Evolutionary conservation across 2,329 filamentous ascomycete species (phyloP).

Genomic region (Pseudocercospora eumusae): DNA sequence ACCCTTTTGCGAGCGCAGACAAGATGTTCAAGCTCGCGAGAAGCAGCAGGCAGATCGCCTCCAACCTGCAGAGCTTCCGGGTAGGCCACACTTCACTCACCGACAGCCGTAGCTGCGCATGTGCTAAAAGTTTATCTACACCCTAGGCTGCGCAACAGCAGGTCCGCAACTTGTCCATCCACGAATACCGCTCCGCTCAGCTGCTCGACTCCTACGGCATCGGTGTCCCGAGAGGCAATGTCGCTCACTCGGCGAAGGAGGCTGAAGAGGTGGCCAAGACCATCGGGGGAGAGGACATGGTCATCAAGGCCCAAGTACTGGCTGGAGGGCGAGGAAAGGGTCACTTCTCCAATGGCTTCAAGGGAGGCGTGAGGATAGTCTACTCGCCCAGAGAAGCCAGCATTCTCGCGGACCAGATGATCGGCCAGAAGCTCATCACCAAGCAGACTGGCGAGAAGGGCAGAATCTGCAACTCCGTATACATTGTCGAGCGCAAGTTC

Average conservation of each 20-base stretch:
- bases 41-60: constrained; percentile 71
- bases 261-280: constrained; percentile 88
- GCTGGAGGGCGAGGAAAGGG: constrained; percentile 98
- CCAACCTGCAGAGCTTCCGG: constrained; percentile 75
- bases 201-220: constrained; percentile 90
- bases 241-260: constrained; percentile 80
- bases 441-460: constrained; percentile 96
- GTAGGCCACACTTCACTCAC: constrained; percentile 47
- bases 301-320: constrained; percentile 99
- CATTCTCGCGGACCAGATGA: constrained; percentile 99
- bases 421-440: constrained; percentile 98
- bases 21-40: constrained; percentile 85
- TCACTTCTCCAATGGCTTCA: constrained; percentile 95
- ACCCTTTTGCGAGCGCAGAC: neutral
- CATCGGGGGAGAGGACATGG: constrained; percentile 91
- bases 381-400: constrained; percentile 94
- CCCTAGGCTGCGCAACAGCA: constrained; percentile 65
- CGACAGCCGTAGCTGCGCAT: constrained; percentile 19
- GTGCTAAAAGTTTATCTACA: constrained; percentile 31
- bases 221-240: constrained; percentile 84
- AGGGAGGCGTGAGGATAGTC: constrained; percentile 97
- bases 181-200: constrained; percentile 96
- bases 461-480: constrained; percentile 94
- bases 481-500: constrained; percentile 99
- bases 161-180: constrained; percentile 86